Evolutionary conservation across 2,329 filamentous ascomycete genomes (phyloP).

Genomic region (Colletotrichum chrysophilum): DNA sequence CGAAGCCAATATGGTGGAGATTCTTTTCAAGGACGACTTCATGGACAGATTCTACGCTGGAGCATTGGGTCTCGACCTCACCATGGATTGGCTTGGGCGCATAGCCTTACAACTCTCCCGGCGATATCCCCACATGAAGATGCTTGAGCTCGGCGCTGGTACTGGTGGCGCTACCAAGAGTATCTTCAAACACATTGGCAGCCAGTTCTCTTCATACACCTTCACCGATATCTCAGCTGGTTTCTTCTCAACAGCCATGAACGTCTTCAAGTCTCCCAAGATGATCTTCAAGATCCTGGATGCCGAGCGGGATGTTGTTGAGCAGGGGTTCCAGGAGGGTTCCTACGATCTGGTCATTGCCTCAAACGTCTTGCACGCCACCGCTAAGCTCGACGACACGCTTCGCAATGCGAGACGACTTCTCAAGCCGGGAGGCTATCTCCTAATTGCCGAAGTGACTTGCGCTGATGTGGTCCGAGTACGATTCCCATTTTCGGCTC

Average conservation of each 20-base stretch:
- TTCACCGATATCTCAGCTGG: constrained; percentile 27
- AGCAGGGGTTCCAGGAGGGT: constrained; percentile 29
- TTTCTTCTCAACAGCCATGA: constrained; percentile 27
- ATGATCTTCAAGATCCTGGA: constrained; percentile 32
- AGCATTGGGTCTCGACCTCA: neutral
- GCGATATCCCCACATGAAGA: constrained; percentile 11
- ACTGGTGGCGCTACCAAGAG: constrained; percentile 36
- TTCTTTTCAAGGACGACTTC: neutral
- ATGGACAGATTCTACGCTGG: neutral
- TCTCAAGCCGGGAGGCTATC: constrained; percentile 34
- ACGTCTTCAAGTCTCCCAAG: constrained; percentile 24
- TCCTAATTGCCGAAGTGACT: constrained; percentile 19
- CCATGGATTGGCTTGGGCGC: neutral
- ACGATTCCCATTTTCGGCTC: neutral
- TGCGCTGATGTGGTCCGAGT: neutral
- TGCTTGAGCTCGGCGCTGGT: constrained; percentile 45
- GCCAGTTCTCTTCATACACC: constrained; percentile 20
- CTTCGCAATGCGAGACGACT: constrained; percentile 27
- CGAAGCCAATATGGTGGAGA: neutral
- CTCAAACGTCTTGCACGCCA: constrained; percentile 33
- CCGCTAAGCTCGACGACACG: constrained; percentile 24
- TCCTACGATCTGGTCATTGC: constrained; percentile 33
- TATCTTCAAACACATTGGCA: constrained; percentile 13
- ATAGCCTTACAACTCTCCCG: neutral
- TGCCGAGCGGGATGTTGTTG: constrained; percentile 28